Conservation (phyloP, 495 filamentous ascomycete species). For the Penicillium pulvis region DNA sequence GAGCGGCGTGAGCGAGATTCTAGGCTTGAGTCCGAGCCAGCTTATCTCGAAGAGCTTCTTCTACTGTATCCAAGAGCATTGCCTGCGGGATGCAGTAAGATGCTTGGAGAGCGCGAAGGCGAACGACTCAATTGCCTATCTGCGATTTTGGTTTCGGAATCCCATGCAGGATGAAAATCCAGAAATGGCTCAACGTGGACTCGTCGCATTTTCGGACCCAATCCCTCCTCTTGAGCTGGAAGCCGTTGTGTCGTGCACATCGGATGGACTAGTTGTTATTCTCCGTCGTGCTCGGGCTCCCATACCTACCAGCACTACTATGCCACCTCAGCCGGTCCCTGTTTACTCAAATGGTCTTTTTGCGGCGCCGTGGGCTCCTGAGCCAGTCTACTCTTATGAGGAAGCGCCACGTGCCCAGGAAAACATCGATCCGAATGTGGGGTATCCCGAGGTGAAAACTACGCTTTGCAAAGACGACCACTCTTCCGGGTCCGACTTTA, state of each 20-base stretch:
- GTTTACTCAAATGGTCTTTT: conserved; percentile 67
- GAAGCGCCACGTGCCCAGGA: conserved; percentile 12
- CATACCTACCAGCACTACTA: conserved; percentile 52
- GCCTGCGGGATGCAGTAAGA: conserved; percentile 70
- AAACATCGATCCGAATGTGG: neutral
- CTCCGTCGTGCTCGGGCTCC: conserved; percentile 73
- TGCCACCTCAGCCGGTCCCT: conserved; percentile 40
- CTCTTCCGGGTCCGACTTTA: neutral
- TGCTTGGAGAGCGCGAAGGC: conserved; percentile 84
- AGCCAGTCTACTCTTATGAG: conserved; percentile 53
- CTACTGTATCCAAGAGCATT: conserved; percentile 40
- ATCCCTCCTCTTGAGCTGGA: conserved; percentile 65
- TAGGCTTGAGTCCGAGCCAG: conserved; percentile 58
- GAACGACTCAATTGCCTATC: conserved; percentile 92
- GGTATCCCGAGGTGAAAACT: conserved; percentile 12
- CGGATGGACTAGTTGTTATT: conserved; percentile 84
- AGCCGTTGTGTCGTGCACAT: conserved; percentile 87
- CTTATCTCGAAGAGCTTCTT: conserved; percentile 29
- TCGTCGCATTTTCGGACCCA: neutral
- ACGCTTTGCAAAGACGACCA: conserved; percentile 19
- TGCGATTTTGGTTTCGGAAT: conserved; percentile 87
- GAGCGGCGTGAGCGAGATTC: conserved; percentile 67
- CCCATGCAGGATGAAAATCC: conserved; percentile 54
- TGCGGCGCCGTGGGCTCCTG: conserved; percentile 73
- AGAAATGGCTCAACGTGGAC: conserved; percentile 17